These are phyloP conservation scores for Laetiporus sulphureus DNA, from an alignment of 1,284 basidiomycete genomes.

Conservation along the genomic window DNA sequence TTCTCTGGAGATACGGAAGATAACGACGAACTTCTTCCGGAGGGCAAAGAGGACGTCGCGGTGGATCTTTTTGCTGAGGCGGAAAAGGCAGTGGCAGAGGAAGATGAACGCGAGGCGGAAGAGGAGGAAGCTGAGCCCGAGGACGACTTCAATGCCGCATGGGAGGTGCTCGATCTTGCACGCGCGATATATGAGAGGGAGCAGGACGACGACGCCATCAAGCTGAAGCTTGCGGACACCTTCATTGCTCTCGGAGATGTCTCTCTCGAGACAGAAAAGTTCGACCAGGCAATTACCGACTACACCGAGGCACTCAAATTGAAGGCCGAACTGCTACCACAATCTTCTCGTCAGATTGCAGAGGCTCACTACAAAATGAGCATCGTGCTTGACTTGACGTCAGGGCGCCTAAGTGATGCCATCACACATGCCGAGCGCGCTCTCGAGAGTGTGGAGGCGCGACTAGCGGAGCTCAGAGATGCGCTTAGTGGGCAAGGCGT, in stretches of 20 bases:
- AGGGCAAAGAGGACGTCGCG: slow-evolving; percentile 31
- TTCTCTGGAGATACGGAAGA: slow-evolving; percentile 73
- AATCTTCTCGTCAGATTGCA: slow-evolving; percentile 80
- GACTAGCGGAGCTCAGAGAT: slow-evolving; percentile 57
- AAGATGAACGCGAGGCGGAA: slow-evolving; percentile 37
- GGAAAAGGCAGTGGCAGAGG: slow-evolving; percentile 37
- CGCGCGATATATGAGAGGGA: slow-evolving; percentile 75
- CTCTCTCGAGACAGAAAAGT: slow-evolving; percentile 92
- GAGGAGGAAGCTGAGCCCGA: slow-evolving; percentile 70
- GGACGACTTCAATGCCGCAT: slow-evolving; percentile 91
- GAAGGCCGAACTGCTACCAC: slow-evolving; percentile 65
- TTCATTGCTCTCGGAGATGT: slow-evolving; percentile 84
- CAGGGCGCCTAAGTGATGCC: slow-evolving; percentile 73
- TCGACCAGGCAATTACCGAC: slow-evolving; percentile 83
- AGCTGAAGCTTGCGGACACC: slow-evolving; percentile 77
- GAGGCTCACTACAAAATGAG: slow-evolving; percentile 88
- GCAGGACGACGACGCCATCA: slow-evolving; percentile 48
- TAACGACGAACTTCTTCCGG: slow-evolving; percentile 26
- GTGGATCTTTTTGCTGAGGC: slow-evolving; percentile 61
- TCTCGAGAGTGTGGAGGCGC: slow-evolving; percentile 64
- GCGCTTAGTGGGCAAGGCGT: slow-evolving; percentile 38
- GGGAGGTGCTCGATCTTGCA: slow-evolving; percentile 89
- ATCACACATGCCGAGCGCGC: slow-evolving; percentile 77
- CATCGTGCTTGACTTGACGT: slow-evolving; percentile 82
- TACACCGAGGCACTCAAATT: slow-evolving; percentile 70